phyloP scores from a whole-genome alignment of 805 yeast genomes.

The Nakazawaea peltata region DNA sequence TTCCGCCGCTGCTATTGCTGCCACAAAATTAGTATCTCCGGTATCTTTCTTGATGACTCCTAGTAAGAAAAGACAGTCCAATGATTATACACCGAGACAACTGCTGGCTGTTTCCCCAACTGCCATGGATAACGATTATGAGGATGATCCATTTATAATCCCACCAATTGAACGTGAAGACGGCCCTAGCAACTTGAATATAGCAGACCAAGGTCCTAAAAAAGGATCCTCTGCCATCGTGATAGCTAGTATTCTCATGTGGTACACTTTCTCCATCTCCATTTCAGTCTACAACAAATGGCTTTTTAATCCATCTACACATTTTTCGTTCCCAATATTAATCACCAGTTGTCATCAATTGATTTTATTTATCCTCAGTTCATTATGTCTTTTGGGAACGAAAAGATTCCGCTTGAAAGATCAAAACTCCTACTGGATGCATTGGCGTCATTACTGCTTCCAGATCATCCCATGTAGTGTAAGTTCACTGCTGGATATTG shows the following conservation, averaged over 20 bases:
- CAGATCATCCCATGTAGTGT: conserved; percentile 77
- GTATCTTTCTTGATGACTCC: too few species aligned
- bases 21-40: too few species aligned
- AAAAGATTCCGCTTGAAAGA: conserved; percentile 41
- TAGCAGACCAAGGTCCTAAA: too few species aligned
- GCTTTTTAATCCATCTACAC: conserved; percentile 86
- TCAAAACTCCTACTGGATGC: conserved; percentile 17
- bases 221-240: too few species aligned
- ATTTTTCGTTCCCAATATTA: conserved; percentile 76
- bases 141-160: too few species aligned
- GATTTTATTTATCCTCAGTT: conserved; percentile 50
- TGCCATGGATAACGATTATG: too few species aligned
- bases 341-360: conserved; percentile 83
- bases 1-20: too few species aligned
- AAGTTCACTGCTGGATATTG: conserved; percentile 91
- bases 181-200: too few species aligned
- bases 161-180: too few species aligned
- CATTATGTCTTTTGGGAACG: conserved; percentile 30
- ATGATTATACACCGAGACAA: too few species aligned
- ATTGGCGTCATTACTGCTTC: conserved; percentile 32
- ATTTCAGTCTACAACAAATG: conserved; percentile 86
- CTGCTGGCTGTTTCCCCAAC: too few species aligned
- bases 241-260: conserved; percentile 24
- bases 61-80: too few species aligned
- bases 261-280: conserved; percentile 66